Evolutionary conservation across 2,329 filamentous ascomycete species (phyloP).

Genomic region (Stemphylium lycopersici): DNA sequence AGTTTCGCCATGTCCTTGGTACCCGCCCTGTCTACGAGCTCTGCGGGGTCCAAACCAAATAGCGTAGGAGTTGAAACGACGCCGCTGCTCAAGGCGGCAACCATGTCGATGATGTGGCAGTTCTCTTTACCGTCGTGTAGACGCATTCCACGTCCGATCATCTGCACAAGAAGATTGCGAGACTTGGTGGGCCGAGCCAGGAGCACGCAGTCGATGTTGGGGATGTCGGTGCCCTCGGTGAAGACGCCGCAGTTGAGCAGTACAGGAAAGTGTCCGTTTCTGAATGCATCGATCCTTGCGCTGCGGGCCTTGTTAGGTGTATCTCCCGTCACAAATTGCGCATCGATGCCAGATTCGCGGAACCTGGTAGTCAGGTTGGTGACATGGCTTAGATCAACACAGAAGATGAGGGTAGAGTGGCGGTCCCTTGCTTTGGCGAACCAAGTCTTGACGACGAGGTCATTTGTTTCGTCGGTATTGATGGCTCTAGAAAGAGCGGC

Average conservation of each 20-base stretch:
- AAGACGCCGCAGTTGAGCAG: slow-evolving; percentile 95
- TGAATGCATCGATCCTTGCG: slow-evolving; percentile 77
- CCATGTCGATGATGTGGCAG: slow-evolving; percentile 97
- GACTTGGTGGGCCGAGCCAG: slow-evolving; percentile 88
- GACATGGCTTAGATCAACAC: slow-evolving; percentile 87
- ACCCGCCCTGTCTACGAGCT: slow-evolving; percentile 72
- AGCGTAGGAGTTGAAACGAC: slow-evolving; percentile 90
- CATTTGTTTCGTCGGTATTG: slow-evolving; percentile 81
- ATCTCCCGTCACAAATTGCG: slow-evolving; percentile 82
- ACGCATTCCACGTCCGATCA: slow-evolving; percentile 95
- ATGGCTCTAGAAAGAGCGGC: slow-evolving; percentile 79
- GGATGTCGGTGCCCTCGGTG: slow-evolving; percentile 96
- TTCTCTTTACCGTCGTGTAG: slow-evolving; percentile 79
- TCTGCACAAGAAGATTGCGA: slow-evolving; percentile 91
- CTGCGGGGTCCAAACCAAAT: slow-evolving; percentile 86
- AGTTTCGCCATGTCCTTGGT: slow-evolving; percentile 66
- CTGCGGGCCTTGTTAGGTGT: slow-evolving; percentile 73
- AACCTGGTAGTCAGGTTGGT: slow-evolving; percentile 76
- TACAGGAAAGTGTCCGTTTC: slow-evolving; percentile 77
- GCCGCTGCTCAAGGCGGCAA: slow-evolving; percentile 80
- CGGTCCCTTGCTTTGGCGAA: slow-evolving; percentile 73
- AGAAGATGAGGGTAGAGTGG: slow-evolving; percentile 90
- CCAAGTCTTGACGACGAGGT: slow-evolving; percentile 87
- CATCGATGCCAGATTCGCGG: slow-evolving; percentile 77
- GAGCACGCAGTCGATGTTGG: slow-evolving; percentile 92